Conservation (phyloP, 1,284 basidiomycete genomes). For the Rugosomyces carneus region DNA sequence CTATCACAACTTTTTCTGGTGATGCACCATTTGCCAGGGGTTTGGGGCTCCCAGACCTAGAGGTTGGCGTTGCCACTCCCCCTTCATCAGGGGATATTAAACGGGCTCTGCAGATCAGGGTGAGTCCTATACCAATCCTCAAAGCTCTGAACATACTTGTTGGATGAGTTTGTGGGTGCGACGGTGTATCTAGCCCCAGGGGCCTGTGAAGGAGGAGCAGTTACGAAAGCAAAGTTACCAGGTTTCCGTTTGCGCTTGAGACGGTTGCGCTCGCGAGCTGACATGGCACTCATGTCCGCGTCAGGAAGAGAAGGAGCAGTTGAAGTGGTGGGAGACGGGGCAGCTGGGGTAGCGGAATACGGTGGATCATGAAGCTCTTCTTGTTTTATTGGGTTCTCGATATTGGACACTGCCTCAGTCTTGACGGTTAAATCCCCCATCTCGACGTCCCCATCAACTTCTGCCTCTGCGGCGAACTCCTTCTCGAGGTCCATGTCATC, state of each 20-base stretch:
- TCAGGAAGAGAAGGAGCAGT: constrained; percentile 33
- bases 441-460: constrained; percentile 42
- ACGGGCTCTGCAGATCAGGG: constrained; percentile 46
- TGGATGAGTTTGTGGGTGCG: constrained; percentile 45
- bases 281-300: constrained; percentile 49
- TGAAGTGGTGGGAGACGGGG: constrained; percentile 45
- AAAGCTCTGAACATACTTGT: constrained; percentile 43
- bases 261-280: constrained; percentile 85
- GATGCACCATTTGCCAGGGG: constrained; percentile 28
- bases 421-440: constrained; percentile 26
- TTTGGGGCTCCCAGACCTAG: constrained; percentile 54
- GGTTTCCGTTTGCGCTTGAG: constrained; percentile 88
- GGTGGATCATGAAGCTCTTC: constrained; percentile 25
- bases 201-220: constrained; percentile 59
- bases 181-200: constrained; percentile 54
- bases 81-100: constrained; percentile 56
- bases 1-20: constrained; percentile 63
- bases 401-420: constrained; percentile 19
- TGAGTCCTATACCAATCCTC: not conserved
- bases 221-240: constrained; percentile 75
- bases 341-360: constrained; percentile 52
- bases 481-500: constrained; percentile 80
- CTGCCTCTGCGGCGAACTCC: constrained; percentile 62
- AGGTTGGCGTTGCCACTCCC: constrained; percentile 32
- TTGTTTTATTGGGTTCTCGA: constrained; percentile 13